Percentiles rank a stretch among this genome's conserved stretches.
phyloP scores from a whole-genome alignment of 1,284 basidiomycete genomes.

The Cutaneotrichosporon sp. region DNA sequence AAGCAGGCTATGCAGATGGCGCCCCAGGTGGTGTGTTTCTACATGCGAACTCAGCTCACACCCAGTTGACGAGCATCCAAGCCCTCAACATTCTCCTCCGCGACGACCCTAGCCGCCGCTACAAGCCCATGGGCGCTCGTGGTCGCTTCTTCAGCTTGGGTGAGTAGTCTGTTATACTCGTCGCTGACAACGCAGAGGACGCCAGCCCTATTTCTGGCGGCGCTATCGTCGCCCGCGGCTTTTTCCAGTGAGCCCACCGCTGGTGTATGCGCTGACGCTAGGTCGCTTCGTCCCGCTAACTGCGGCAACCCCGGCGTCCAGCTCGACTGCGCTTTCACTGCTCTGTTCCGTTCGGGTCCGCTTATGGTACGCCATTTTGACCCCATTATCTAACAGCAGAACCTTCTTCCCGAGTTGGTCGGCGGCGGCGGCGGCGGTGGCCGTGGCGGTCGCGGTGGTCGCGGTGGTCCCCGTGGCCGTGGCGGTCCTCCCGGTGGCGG shows the following conservation, averaged over 20 bases:
- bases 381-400: slow-evolving; percentile 8
- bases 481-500: slow-evolving; percentile 22
- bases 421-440: slow-evolving; percentile 34
- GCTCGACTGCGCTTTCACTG: slow-evolving; percentile 47
- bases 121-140: slow-evolving; percentile 41
- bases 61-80: slow-evolving; percentile 38
- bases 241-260: slow-evolving; percentile 36
- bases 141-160: slow-evolving; percentile 41
- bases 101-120: slow-evolving; percentile 34
- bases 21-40: slow-evolving; percentile 27
- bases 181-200: slow-evolving; percentile 19
- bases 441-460: slow-evolving; percentile 25
- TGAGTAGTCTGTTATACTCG: slow-evolving; percentile 7
- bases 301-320: slow-evolving; percentile 31
- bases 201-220: slow-evolving; percentile 33
- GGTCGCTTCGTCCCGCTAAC: slow-evolving; percentile 38
- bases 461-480: slow-evolving; percentile 20
- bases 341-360: slow-evolving; percentile 41
- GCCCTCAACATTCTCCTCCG: slow-evolving; percentile 44
- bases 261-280: slow-evolving; percentile 3
- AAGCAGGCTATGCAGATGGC: slow-evolving; percentile 23
- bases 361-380: slow-evolving; percentile 27
- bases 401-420: slow-evolving; percentile 34
- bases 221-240: slow-evolving; percentile 42
- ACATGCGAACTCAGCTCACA: neutral